Conservation (phyloP, 108 stramenopile species). For the Cylindrotheca closterium region DNA sequence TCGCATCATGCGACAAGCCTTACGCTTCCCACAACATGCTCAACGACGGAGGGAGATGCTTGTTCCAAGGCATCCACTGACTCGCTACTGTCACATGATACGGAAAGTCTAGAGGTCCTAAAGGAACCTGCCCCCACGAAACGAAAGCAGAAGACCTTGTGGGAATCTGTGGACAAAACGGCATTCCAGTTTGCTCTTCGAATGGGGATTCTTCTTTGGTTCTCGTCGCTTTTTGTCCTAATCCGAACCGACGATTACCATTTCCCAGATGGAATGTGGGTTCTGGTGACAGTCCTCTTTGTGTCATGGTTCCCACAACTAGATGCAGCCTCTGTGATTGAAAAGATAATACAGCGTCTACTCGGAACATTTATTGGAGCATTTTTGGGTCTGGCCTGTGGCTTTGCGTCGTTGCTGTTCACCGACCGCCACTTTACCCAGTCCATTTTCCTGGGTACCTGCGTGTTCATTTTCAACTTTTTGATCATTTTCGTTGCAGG, state of each 20-base stretch:
- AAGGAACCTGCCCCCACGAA: conserved; percentile 1
- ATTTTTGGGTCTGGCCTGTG: conserved; percentile 22
- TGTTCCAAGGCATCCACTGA: not conserved
- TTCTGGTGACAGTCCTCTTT: conserved; percentile 28
- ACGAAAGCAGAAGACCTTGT: not conserved
- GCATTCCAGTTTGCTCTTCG: conserved; percentile 34
- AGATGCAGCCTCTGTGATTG: conserved; percentile 37
- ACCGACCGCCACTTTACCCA: conserved; percentile 1
- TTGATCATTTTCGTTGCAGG: conserved; percentile 11
- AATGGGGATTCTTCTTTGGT: conserved; percentile 16
- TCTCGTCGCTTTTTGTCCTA: conserved; percentile 29
- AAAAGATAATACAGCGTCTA: conserved; percentile 34
- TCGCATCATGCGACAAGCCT: too few species aligned
- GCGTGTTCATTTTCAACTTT: conserved; percentile 19
- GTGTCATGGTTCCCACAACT: conserved; percentile 35
- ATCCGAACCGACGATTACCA: conserved; percentile 1
- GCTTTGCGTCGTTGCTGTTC: conserved; percentile 17
- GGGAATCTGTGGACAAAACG: conserved; percentile 13
- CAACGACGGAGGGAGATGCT: not conserved
- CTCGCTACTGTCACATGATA: not conserved
- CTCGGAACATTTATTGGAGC: conserved; percentile 36
- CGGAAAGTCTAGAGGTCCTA: not conserved
- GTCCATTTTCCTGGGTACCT: conserved; percentile 13
- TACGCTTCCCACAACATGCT: too few species aligned
- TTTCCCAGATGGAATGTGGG: conserved; percentile 37